Base-by-base conservation (phyloP, 2,329 filamentous ascomycete species). In the Tolypocladium pustulatum region DNA sequence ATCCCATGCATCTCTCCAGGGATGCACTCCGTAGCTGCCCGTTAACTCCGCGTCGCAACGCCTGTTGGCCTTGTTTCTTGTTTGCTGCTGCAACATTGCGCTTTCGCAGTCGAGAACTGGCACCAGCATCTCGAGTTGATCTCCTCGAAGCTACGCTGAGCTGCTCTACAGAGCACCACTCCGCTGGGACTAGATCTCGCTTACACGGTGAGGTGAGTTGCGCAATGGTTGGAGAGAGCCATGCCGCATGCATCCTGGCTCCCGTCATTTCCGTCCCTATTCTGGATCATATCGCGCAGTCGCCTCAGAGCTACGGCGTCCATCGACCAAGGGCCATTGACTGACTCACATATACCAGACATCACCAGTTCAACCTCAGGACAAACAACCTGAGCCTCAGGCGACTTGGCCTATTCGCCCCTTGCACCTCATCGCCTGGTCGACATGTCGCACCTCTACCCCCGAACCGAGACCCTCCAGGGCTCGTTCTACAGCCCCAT, bases 391-490 rank as follows among this genome's bases (percentile, higher is more conserved):
- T 38, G 32, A 25, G n/a, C 9, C 40, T 55, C 49, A 36, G 46
- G 51, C 58, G 25, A 5, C 20, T n/a, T 30, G 20, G 12, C 17
- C 20, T 32, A 12, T 52, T 9, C 49, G n/a, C 46, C 20, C 15
- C 6, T 51, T 27, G 8, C 46, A 0, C 15, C 46, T n/a, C 27
- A n/a, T 10, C 49, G 10, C 30, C 49, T 17, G 4, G 61, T 57
- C 67, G 75, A 64, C 63, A 86, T 85, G 81, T 74, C 78, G 63
- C 75, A 73, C 64, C 75, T 80, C 63, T 83, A 83, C 66, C 84
- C 85, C 4, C 76, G 76, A 30, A 73, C 77, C 57, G 77, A 81
- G 59, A 73, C 77, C 55, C 76, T 88, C 40, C 77, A 80, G 63
- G 74, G 77, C 64, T 77, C 76, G 58, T 81, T 90, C 66, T 78